phyloP scores from a whole-genome alignment of 768 basidiomycete genomes.

The Boletus subcaerulescens region DNA sequence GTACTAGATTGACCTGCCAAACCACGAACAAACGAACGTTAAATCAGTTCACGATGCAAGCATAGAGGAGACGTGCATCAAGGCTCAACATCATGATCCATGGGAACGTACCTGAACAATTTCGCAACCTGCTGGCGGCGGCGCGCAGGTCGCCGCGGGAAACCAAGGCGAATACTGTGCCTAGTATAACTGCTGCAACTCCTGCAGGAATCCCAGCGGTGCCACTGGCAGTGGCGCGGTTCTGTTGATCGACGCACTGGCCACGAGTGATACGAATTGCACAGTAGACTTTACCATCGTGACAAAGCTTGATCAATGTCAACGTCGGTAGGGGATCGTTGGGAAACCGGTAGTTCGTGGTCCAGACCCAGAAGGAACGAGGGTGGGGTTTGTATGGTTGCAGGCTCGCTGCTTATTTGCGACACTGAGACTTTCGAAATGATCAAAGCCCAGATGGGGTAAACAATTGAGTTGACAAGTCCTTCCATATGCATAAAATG shows the following conservation, averaged over 20 bases:
- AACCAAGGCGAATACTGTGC: slow-evolving; percentile 59
- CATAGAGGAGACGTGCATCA: too few species aligned
- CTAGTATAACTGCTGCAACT: slow-evolving; percentile 41
- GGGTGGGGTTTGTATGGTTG: too few species aligned
- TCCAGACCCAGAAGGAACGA: too few species aligned
- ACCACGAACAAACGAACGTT: background rate
- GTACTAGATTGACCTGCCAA: slow-evolving; percentile 18
- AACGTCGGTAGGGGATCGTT: too few species aligned
- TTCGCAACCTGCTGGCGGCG: slow-evolving; percentile 44
- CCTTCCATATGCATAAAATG: too few species aligned
- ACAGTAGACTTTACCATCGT: background rate
- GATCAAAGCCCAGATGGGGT: too few species aligned
- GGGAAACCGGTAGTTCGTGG: too few species aligned
- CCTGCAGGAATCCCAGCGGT: slow-evolving; percentile 5
- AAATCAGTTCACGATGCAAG: too few species aligned
- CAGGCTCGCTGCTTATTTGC: too few species aligned
- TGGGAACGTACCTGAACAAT: slow-evolving; percentile 47
- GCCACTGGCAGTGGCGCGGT: slow-evolving; percentile 1
- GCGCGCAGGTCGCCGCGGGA: slow-evolving; percentile 40
- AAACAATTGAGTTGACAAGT: too few species aligned
- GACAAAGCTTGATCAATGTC: background rate
- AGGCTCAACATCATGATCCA: too few species aligned
- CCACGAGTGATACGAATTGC: background rate
- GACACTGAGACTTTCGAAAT: too few species aligned
- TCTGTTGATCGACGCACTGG: background rate